phyloP scores from a whole-genome alignment of 208 protist genomes.

The Acanthamoeba royreba region DNA sequence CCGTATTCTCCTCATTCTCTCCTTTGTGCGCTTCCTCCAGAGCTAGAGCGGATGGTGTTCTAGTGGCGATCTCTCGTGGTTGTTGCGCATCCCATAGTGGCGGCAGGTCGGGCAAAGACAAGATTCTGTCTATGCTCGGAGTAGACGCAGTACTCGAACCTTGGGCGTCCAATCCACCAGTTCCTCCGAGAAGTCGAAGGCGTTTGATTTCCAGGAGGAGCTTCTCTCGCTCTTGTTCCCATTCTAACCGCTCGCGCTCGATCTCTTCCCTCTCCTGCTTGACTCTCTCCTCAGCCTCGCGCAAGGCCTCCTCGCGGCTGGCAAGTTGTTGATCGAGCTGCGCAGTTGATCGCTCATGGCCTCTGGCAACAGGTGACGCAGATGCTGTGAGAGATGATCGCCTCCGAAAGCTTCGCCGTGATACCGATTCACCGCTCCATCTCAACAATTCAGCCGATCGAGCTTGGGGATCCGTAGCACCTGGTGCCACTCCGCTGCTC shows the following conservation, averaged over 20 bases:
- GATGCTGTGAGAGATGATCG: background rate
- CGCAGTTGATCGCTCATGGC: too few relatives aligned
- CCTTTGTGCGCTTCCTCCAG: background rate
- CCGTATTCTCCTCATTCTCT: slow-evolving; percentile 14
- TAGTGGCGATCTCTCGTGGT: slow-evolving; percentile 6
- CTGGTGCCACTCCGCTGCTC: background rate
- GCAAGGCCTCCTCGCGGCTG: background rate
- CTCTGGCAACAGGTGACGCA: too few relatives aligned
- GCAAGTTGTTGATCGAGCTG: background rate
- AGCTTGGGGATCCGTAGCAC: background rate
- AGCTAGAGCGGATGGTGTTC: too few relatives aligned
- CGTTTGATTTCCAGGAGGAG: background rate
- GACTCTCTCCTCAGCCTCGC: background rate
- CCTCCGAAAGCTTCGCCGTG: background rate
- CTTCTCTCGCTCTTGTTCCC: background rate
- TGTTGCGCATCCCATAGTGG: too few relatives aligned
- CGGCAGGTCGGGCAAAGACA: too few relatives aligned
- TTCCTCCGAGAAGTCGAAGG: background rate
- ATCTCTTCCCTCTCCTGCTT: background rate
- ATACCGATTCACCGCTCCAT: background rate
- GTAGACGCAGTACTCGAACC: background rate
- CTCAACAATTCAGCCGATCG: background rate
- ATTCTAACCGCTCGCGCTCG: background rate
- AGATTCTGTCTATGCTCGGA: too few relatives aligned
- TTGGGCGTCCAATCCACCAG: too few relatives aligned